Base-by-base conservation (phyloP, 352 stramenopile genomes). In the Pythium guiyangense region DNA sequence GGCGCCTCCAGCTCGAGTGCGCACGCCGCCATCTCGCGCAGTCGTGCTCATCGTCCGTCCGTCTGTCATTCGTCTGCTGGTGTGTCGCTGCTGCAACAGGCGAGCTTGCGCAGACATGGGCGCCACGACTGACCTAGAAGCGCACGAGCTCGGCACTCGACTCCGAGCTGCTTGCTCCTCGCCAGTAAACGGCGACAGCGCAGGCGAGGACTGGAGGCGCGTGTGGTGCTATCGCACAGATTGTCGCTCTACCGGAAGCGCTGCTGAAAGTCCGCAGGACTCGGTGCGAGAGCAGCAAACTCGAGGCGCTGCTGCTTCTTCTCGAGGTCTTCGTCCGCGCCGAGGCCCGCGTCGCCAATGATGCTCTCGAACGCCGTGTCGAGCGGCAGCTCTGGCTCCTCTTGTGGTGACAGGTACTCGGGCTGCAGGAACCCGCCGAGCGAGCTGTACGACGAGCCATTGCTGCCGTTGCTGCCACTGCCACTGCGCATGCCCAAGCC, bases 351-450 rank as follows among this genome's bases (percentile, higher is more conserved):
- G 26, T 46, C 58, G 20, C 42, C 58, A 35, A 64, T 64, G 62
- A 55, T 83, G 65, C 66, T 77, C 64, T 49, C 71, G 27, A 86
- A 54, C 17, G 67, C 51, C 25, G 68, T 70, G 10, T 86, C 69
- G 5, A 90, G 57, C 6, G 67, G 73, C n/a, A 84, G 61, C 50
- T 86, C 71, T 2, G 71, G 60, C 31, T 84, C 67, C 14, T 70
- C 61, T 17, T 71, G 59, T 20, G 79, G 59, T n/a, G 77, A 57
- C 31, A 76, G 60, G 56, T 83, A 92, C 29, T 84, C 69, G 53
- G 64, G 71, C 43, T 78, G 62, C 49, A 92, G 69, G 63, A 87
- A 86, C n/a, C 74, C 74, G 9, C 74, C 67, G n/a, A 90, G 69
- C 22, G 79, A 74, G 34, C 66, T 70, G 65, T 88, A 89, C 6